Evolutionary conservation across 352 stramenopile genomes (phyloP), one percentile per base, ranked within the genome.

Genomic region (Aphanomyces euteiches): DNA sequence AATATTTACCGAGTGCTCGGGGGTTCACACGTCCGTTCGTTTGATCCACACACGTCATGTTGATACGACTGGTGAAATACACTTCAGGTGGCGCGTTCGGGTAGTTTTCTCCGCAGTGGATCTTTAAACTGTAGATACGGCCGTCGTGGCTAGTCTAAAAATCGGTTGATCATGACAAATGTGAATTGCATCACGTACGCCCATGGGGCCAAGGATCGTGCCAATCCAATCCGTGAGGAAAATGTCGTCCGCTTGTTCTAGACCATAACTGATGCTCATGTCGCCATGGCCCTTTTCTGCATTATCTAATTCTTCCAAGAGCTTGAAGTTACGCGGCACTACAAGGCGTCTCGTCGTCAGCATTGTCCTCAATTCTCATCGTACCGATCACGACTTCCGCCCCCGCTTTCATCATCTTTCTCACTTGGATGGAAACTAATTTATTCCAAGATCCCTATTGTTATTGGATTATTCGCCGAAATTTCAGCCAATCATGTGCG

Each of bases 161-260:
- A 61, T 57, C 7, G 13, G 3, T 47, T 56, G 40, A 3, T 21
- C 21, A 47, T 54, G 43, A 38, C 47, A 12, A 37, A 19, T 47
- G 1, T 37, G 37, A 39, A 60, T 21, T 37, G 12, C 58, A 39
- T 58, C 39, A 79, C 77, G 88, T 83, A 98, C 96, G 69, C 92
- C 93, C 67, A 89, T 89, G 65, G 96, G 95, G 68, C 96, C 96
- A 13, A 99, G 88, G 78, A 99, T 99, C 41, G 95, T 97, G 72
- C 93, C 96, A 78, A 99, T 98, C 96, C 96, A 99, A 76, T 98
- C 95, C 74, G 92, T 97, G 70, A 99, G 87, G 81, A 99, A 99
- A 75, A 98, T 99, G 82, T 99, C 96, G 70, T 97, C 93, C 56
- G 84, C 85, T 76, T 98, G 91, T 67, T 98, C 95, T 54, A 99